Conservation (phyloP, 1,284 basidiomycete species). For the Ceratobasidium papillatum region DNA sequence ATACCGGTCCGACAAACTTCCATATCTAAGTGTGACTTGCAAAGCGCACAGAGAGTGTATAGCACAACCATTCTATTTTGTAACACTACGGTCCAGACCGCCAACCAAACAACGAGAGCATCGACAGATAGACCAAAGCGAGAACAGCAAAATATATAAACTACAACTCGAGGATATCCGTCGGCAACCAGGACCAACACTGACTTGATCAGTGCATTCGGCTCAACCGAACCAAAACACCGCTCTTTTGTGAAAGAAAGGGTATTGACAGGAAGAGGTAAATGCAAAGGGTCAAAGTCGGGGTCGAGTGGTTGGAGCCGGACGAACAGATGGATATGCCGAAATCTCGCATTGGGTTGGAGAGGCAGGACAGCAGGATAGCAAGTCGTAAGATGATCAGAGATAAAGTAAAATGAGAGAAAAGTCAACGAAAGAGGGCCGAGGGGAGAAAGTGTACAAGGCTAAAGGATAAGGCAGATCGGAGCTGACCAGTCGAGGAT, state of each 20-base stretch:
- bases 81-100: slow-evolving; percentile 39
- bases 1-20: too few relatives aligned
- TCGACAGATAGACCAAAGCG: slow-evolving; percentile 13
- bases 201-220: background rate
- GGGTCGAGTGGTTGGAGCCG: background rate
- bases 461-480: background rate
- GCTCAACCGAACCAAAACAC: background rate
- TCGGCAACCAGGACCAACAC: slow-evolving; percentile 3
- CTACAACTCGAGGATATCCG: slow-evolving; percentile 3
- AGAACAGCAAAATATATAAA: background rate
- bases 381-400: background rate
- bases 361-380: slow-evolving; percentile 2
- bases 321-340: slow-evolving; percentile 4
- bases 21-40: background rate
- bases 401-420: slow-evolving; percentile 17
- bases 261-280: background rate
- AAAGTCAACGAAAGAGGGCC: background rate
- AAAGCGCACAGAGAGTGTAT: background rate
- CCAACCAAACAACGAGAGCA: slow-evolving; percentile 27
- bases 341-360: background rate
- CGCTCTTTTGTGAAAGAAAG: slow-evolving; percentile 5
- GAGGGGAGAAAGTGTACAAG: background rate
- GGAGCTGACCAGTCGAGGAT: background rate
- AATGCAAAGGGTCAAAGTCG: background rate
- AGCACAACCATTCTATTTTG: slow-evolving; percentile 8